These are phyloP conservation scores for Mrakiaceae sp. DNA, from an alignment of 1,284 basidiomycete species.

Conservation along the genomic window DNA sequence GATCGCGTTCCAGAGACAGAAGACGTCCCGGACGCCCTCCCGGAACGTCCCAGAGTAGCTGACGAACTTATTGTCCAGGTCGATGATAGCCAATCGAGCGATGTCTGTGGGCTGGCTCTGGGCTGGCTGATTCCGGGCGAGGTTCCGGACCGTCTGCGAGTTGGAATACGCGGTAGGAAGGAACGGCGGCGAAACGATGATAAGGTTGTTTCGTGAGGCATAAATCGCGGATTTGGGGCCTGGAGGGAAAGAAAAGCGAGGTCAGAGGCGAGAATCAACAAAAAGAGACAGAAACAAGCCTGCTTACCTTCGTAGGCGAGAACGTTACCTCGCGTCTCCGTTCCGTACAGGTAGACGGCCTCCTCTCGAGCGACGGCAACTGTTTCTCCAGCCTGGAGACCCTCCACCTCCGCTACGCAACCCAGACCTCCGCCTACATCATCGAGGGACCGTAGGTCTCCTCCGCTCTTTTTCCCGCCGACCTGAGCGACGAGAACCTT, in stretches of 20 bases:
- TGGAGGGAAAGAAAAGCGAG: conserved; percentile 15
- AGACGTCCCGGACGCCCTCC: conserved; percentile 64
- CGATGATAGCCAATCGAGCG: conserved; percentile 79
- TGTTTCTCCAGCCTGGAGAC: not conserved
- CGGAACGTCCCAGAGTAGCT: conserved; percentile 68
- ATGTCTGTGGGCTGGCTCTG: conserved; percentile 45
- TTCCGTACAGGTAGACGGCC: conserved; percentile 76
- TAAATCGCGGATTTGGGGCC: conserved; percentile 43
- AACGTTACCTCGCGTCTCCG: conserved; percentile 71
- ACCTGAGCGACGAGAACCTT: conserved; percentile 48
- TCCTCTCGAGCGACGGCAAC: conserved; percentile 82
- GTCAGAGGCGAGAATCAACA: too few species aligned
- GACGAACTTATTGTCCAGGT: conserved; percentile 84
- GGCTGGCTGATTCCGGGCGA: conserved; percentile 38
- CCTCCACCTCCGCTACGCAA: conserved; percentile 2
- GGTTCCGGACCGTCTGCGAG: conserved; percentile 64
- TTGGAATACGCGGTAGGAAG: conserved; percentile 51
- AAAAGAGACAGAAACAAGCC: not conserved
- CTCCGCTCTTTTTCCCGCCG: conserved; percentile 5
- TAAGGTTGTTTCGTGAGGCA: conserved; percentile 64
- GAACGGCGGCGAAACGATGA: conserved; percentile 80
- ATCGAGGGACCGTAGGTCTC: conserved; percentile 5
- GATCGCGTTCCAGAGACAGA: conserved; percentile 66
- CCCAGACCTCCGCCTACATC: conserved; percentile 8
- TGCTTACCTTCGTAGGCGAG: conserved; percentile 76